phyloP scores from a whole-genome alignment of 306 rosid genomes.

The Morella rubra region DNA sequence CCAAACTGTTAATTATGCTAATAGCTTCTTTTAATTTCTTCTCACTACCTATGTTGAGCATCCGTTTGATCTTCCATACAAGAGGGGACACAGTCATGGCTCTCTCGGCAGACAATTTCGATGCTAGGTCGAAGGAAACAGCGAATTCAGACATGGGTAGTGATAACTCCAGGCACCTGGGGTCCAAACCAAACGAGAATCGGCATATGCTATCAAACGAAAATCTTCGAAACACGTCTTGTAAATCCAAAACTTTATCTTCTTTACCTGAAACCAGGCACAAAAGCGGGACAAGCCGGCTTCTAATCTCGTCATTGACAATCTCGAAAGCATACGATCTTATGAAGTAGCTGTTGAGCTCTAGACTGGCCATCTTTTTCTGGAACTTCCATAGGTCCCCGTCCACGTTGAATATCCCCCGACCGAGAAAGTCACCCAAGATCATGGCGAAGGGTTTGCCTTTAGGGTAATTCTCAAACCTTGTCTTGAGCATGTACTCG shows the following conservation, averaged over 20 bases:
- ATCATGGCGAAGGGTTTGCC: conserved; percentile 66
- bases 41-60: conserved; percentile 65
- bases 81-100: conserved; percentile 68
- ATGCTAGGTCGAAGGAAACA: conserved; percentile 62
- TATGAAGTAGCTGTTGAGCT: conserved; percentile 48
- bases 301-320: conserved; percentile 50
- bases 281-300: conserved; percentile 59
- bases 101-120: conserved; percentile 71
- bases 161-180: conserved; percentile 57
- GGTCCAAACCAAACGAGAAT: conserved; percentile 81
- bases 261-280: conserved; percentile 18
- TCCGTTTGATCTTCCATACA: conserved; percentile 69
- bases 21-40: conserved; percentile 45
- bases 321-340: conserved; percentile 62
- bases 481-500: conserved; percentile 68
- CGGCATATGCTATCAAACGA: conserved; percentile 65
- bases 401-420: conserved; percentile 85
- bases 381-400: conserved; percentile 74
- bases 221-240: conserved; percentile 68
- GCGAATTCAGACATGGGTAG: conserved; percentile 67
- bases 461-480: conserved; percentile 70
- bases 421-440: conserved; percentile 71
- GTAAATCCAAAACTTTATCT: conserved; percentile 50
- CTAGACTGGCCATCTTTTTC: conserved; percentile 58
- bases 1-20: conserved; percentile 45